phyloP scores from a whole-genome alignment of 352 stramenopile genomes.

The Peronospora farinosa region DNA sequence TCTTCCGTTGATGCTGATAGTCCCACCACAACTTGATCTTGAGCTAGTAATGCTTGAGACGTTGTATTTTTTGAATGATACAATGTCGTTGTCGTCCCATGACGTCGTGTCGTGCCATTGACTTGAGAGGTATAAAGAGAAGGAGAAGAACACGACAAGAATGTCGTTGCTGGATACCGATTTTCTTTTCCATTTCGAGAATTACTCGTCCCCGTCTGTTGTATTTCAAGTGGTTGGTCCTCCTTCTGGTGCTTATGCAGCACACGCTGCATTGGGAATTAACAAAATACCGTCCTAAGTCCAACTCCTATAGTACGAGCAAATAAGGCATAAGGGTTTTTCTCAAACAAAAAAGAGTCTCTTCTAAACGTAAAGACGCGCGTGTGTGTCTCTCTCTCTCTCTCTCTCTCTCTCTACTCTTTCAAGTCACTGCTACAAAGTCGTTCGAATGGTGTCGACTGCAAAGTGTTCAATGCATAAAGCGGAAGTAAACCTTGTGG shows the following conservation, averaged over 20 bases:
- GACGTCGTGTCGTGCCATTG: constrained; percentile 5
- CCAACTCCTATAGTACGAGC: too few species aligned
- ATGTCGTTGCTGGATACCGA: background rate
- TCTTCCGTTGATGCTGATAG: constrained; percentile 59
- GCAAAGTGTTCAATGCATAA: constrained; percentile 6
- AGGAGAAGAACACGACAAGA: constrained; percentile 11
- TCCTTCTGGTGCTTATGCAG: constrained; percentile 17
- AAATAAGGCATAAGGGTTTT: constrained; percentile 21
- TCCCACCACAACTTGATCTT: constrained; percentile 65
- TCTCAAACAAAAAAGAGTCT: too few species aligned
- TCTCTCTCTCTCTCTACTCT: too few species aligned
- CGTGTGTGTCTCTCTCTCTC: too few species aligned
- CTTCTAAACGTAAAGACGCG: too few species aligned
- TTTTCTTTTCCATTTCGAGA: too few species aligned
- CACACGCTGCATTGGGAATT: constrained; percentile 27
- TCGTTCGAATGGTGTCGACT: constrained; percentile 10
- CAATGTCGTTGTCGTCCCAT: constrained; percentile 8
- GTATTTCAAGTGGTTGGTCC: background rate
- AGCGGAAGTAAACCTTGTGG: constrained; percentile 4
- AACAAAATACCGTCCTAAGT: too few species aligned
- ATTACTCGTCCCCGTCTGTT: too few species aligned
- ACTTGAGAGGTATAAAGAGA: constrained; percentile 3
- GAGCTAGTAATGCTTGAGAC: constrained; percentile 3
- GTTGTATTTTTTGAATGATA: constrained; percentile 17
- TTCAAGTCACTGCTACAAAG: too few species aligned